Percentiles rank a stretch among this genome's conserved stretches.
Conservation (phyloP, 257 asterid species). For the Jacaranda mimosifolia region DNA sequence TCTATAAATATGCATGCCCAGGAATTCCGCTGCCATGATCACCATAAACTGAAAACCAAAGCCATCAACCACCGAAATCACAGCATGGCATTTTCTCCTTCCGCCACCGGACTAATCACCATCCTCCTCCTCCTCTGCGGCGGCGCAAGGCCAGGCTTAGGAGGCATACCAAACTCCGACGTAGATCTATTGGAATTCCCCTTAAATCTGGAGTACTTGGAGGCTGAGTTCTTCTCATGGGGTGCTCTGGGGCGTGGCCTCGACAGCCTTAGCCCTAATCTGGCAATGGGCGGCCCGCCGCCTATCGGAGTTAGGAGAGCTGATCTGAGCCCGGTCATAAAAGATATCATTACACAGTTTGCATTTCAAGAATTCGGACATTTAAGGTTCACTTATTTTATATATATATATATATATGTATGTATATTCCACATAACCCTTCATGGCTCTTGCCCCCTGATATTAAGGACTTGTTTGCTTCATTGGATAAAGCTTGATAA, state of each 20-base stretch:
- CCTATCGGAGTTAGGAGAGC: conserved; percentile 49
- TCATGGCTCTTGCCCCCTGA: no score
- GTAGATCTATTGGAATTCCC: conserved; percentile 50
- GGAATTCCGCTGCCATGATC: not conserved
- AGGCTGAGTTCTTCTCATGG: conserved; percentile 62
- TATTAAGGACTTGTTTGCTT: no score
- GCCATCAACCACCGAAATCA: not conserved
- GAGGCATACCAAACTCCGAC: conserved; percentile 25
- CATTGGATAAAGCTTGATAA: no score
- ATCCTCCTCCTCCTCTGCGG: conserved; percentile 24
- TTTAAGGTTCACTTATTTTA: conserved; percentile 40
- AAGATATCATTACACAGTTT: conserved; percentile 51
- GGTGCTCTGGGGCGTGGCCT: conserved; percentile 54
- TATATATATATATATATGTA: not conserved
- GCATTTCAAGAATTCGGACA: conserved; percentile 73
- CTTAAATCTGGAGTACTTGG: conserved; percentile 59
- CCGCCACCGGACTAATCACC: conserved; percentile 14
- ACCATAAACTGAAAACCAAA: no score
- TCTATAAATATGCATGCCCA: not conserved
- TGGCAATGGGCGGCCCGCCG: conserved; percentile 48
- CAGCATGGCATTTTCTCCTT: conserved; percentile 20
- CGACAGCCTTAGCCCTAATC: conserved; percentile 48
- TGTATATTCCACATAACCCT: no score
- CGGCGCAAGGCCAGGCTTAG: not conserved
- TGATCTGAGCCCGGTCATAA: conserved; percentile 31